These are phyloP conservation scores for Noccaea bulbosa DNA, from an alignment of 345 rosid species.

Conservation along the genomic window DNA sequence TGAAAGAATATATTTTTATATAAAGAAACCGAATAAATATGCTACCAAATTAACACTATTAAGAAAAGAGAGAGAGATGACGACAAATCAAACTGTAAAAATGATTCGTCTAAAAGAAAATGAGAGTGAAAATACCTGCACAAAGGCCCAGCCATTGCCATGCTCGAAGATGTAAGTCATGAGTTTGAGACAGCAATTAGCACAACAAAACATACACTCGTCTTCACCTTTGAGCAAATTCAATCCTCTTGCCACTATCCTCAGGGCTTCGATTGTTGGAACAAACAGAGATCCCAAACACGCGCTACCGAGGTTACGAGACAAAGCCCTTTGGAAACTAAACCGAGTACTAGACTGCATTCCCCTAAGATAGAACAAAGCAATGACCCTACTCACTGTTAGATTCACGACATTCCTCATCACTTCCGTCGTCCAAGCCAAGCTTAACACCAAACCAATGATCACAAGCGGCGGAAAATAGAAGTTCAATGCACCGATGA, in stretches of 20 bases:
- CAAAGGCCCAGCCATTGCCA: constrained; percentile 99
- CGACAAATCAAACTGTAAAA: constrained; percentile 14
- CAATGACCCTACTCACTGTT: constrained; percentile 75
- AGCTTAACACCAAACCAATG: constrained; percentile 55
- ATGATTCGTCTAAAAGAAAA: constrained; percentile 11
- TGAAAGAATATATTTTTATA: constrained; percentile 1
- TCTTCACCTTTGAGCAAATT: constrained; percentile 96
- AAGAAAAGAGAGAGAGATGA: constrained; percentile 12
- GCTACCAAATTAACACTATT: constrained; percentile 10
- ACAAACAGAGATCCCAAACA: constrained; percentile 93
- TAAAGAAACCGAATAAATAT: constrained; percentile 15
- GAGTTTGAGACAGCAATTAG: constrained; percentile 89
- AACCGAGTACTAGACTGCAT: constrained; percentile 83
- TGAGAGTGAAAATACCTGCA: constrained; percentile 65
- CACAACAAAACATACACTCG: constrained; percentile 98
- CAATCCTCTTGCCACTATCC: constrained; percentile 81
- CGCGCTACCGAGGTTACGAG: constrained; percentile 88
- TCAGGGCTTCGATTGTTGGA: constrained; percentile 84
- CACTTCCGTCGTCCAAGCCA: constrained; percentile 91
- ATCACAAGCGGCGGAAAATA: constrained; percentile 58
- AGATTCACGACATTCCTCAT: constrained; percentile 91
- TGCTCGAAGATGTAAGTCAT: constrained; percentile 75
- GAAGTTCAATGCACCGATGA: constrained; percentile 87
- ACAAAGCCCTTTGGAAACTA: constrained; percentile 90
- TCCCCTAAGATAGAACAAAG: constrained; percentile 84